These are phyloP conservation scores for Apiospora marii DNA, from an alignment of 2,329 filamentous ascomycete genomes.

Conservation along the genomic window DNA sequence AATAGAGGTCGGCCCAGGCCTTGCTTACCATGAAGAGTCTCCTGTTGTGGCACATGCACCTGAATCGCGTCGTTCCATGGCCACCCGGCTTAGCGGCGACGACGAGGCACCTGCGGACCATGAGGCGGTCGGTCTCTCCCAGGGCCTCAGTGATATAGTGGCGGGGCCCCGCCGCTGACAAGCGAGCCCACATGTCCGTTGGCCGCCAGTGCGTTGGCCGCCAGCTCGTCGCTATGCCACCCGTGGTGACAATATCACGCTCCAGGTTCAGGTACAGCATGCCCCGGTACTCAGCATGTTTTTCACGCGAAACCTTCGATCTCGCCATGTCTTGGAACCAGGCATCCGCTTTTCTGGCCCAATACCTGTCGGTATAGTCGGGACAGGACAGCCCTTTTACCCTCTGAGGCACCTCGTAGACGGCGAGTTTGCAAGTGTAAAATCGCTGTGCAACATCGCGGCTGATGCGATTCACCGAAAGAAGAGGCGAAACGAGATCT, in stretches of 20 bases:
- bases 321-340: not conserved
- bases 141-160: not conserved
- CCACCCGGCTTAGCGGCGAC: not conserved
- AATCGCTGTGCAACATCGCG: not conserved
- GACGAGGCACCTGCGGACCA: not conserved
- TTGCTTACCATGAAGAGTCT: not conserved
- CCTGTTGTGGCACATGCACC: not conserved
- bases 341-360: not conserved
- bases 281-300: not conserved
- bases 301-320: not conserved
- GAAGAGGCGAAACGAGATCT: not conserved
- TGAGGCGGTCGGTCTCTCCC: not conserved
- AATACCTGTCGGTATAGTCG: too few relatives aligned
- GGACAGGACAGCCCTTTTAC: not conserved
- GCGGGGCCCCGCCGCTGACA: not conserved
- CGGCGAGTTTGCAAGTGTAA: slow-evolving; percentile 1
- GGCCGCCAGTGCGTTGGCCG: too few relatives aligned
- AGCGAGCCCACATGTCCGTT: not conserved
- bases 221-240: too few relatives aligned
- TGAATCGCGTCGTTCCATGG: too few relatives aligned
- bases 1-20: not conserved
- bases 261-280: not conserved
- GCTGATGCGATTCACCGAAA: not conserved
- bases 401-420: not conserved
- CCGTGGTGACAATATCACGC: not conserved